These are phyloP conservation scores for Talaromyces sp. DNA, from an alignment of 2,329 filamentous ascomycete genomes.

Conservation along the genomic window DNA sequence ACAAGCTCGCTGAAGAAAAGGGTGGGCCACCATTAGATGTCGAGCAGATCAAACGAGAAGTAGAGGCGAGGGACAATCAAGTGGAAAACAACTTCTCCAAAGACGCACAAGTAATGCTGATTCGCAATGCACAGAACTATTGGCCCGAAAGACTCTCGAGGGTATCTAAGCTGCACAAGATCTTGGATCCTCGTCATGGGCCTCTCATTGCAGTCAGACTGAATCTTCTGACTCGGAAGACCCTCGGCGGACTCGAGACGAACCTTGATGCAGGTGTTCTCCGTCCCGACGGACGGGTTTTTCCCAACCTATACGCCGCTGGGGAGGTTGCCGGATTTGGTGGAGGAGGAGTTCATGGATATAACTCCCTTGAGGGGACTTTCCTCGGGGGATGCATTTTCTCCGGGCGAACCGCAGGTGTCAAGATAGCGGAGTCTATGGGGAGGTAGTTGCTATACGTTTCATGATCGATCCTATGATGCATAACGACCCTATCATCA, in stretches of 20 bases:
- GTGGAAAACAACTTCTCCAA: constrained; percentile 55
- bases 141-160: constrained; percentile 50
- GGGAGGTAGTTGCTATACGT: not conserved
- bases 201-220: constrained; percentile 58
- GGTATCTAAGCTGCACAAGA: constrained; percentile 50
- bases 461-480: not conserved
- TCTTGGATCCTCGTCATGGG: constrained; percentile 52
- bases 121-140: constrained; percentile 53
- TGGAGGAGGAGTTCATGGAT: constrained; percentile 59
- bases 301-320: constrained; percentile 55
- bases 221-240: constrained; percentile 59
- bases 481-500: not conserved
- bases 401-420: constrained; percentile 54
- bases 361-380: constrained; percentile 58
- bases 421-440: constrained; percentile 38
- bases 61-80: constrained; percentile 53
- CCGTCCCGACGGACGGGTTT: constrained; percentile 44
- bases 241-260: constrained; percentile 57
- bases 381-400: constrained; percentile 61
- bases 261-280: constrained; percentile 54
- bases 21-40: constrained; percentile 48
- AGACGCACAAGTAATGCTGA: constrained; percentile 59
- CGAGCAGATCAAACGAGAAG: constrained; percentile 41
- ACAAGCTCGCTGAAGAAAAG: constrained; percentile 45
- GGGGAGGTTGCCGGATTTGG: constrained; percentile 59